Evolutionary conservation across 2,329 filamentous ascomycete genomes (phyloP).

Genomic region (Ophiognomonia clavigignenti-juglandacearum): DNA sequence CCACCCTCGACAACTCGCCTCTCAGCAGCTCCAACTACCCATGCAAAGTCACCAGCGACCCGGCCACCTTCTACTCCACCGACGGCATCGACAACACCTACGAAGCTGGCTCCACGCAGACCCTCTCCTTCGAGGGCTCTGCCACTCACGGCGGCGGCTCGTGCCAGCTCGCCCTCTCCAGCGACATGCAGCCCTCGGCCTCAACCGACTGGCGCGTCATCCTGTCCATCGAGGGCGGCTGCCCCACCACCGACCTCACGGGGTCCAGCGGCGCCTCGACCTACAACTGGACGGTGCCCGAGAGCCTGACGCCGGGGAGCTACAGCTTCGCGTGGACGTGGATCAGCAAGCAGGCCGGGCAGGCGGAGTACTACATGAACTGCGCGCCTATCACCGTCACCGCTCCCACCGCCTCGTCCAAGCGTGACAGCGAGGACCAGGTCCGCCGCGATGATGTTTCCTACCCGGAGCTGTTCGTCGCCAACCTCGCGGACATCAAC

Average conservation of each 20-base stretch:
- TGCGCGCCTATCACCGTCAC: slow-evolving; percentile 71
- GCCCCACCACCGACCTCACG: slow-evolving; percentile 61
- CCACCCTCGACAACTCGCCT: slow-evolving; percentile 63
- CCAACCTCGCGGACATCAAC: slow-evolving; percentile 63
- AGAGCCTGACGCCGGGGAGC: slow-evolving; percentile 66
- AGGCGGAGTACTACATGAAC: slow-evolving; percentile 98
- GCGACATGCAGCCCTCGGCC: slow-evolving; percentile 64
- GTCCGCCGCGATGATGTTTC: slow-evolving; percentile 26
- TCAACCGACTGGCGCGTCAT: slow-evolving; percentile 83
- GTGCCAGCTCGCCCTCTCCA: slow-evolving; percentile 83
- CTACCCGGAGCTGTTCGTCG: slow-evolving; percentile 58
- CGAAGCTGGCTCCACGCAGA: slow-evolving; percentile 11
- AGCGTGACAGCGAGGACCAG: slow-evolving; percentile 8
- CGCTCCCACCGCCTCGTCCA: slow-evolving; percentile 22
- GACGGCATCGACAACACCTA: slow-evolving; percentile 13
- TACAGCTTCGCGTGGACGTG: slow-evolving; percentile 89
- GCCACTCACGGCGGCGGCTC: slow-evolving; percentile 91
- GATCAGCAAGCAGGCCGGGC: slow-evolving; percentile 73
- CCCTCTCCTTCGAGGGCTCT: slow-evolving; percentile 12
- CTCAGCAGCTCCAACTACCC: slow-evolving; percentile 66
- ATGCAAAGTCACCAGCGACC: slow-evolving; percentile 59
- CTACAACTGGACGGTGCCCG: slow-evolving; percentile 69
- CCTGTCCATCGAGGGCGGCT: slow-evolving; percentile 81
- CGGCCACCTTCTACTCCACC: slow-evolving; percentile 41
- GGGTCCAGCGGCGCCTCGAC: slow-evolving; percentile 48